These are phyloP conservation scores for Suhomyces wounanorum DNA, from an alignment of 1,139 yeast species.

Conservation along the genomic window DNA sequence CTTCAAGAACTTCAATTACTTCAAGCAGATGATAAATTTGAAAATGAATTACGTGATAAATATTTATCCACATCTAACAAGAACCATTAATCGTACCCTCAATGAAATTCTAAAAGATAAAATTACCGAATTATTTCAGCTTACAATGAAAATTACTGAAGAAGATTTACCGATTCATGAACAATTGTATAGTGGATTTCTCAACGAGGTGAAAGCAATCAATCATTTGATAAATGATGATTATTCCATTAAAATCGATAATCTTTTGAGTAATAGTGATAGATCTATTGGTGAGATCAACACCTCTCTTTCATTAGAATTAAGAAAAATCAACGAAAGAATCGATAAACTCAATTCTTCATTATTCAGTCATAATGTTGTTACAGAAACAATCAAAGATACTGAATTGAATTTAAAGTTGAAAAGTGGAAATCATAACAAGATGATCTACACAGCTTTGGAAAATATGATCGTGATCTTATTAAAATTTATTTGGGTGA, in stretches of 20 bases:
- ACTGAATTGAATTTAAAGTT: conserved; percentile 24
- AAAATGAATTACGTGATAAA: conserved; percentile 29
- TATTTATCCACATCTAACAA: conserved; percentile 34
- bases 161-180: conserved; percentile 41
- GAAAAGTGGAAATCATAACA: conserved; percentile 31
- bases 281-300: conserved; percentile 79
- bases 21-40: conserved; percentile 19
- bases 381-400: conserved; percentile 25
- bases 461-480: conserved; percentile 57
- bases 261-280: conserved; percentile 68
- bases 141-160: conserved; percentile 35
- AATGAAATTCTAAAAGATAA: conserved; percentile 24
- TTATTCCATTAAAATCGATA: conserved; percentile 58
- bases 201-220: conserved; percentile 41
- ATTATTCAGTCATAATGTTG: conserved; percentile 28
- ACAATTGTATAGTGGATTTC: conserved; percentile 33
- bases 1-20: conserved; percentile 16
- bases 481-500: conserved; percentile 71
- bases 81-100: conserved; percentile 22
- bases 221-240: conserved; percentile 44
- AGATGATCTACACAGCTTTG: conserved; percentile 40
- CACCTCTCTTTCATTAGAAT: conserved; percentile 73
- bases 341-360: conserved; percentile 55
- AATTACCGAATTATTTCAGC: conserved; percentile 27
- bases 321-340: conserved; percentile 69